A percentile compares a stretch with the other conserved stretches of the same genome.
These are phyloP conservation scores for Oropetium thomaeum DNA, from an alignment of 176 grass and related monocot species.

Conservation along the genomic window DNA sequence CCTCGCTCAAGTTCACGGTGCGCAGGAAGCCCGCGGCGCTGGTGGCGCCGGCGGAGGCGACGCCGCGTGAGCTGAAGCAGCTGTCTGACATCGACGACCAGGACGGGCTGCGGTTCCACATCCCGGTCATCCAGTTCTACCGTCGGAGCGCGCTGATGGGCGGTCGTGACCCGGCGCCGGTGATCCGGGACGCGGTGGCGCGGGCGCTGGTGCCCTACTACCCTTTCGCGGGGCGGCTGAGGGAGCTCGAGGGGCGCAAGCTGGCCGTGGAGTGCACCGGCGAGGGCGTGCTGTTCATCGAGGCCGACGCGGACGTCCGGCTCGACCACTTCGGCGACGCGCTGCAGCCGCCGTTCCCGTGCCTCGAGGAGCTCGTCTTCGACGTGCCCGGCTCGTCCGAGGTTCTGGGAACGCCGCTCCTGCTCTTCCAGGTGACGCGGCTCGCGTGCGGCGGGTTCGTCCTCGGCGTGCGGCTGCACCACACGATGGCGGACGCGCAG, in stretches of 20 bases:
- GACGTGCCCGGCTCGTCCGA: slow-evolving; percentile 57
- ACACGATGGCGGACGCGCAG: not conserved
- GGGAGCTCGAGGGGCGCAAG: slow-evolving; percentile 55
- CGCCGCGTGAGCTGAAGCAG: slow-evolving; percentile 66
- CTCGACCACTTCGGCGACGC: slow-evolving; percentile 72
- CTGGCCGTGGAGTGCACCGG: slow-evolving; percentile 84
- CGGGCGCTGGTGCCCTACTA: slow-evolving; percentile 75
- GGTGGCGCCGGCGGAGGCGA: slow-evolving; percentile 53
- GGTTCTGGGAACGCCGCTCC: slow-evolving; percentile 53
- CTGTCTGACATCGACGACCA: slow-evolving; percentile 92
- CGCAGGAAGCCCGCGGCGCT: slow-evolving; percentile 42
- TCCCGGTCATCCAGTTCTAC: slow-evolving; percentile 88
- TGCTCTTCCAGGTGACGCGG: slow-evolving; percentile 52
- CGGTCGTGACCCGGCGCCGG: slow-evolving; percentile 46
- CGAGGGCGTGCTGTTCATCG: slow-evolving; percentile 76
- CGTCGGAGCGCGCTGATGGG: slow-evolving; percentile 31
- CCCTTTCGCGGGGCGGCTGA: slow-evolving; percentile 73
- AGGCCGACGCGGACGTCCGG: slow-evolving; percentile 63
- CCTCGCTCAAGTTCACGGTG: slow-evolving; percentile 52
- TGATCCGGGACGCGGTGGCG: slow-evolving; percentile 62
- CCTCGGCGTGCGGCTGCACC: not conserved
- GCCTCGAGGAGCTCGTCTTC: slow-evolving; percentile 64
- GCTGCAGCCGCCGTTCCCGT: slow-evolving; percentile 71
- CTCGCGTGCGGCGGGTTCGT: not conserved
- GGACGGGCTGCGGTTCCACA: slow-evolving; percentile 77